phyloP scores from a whole-genome alignment of 148 eudicot species.

The Rheum nobile region DNA sequence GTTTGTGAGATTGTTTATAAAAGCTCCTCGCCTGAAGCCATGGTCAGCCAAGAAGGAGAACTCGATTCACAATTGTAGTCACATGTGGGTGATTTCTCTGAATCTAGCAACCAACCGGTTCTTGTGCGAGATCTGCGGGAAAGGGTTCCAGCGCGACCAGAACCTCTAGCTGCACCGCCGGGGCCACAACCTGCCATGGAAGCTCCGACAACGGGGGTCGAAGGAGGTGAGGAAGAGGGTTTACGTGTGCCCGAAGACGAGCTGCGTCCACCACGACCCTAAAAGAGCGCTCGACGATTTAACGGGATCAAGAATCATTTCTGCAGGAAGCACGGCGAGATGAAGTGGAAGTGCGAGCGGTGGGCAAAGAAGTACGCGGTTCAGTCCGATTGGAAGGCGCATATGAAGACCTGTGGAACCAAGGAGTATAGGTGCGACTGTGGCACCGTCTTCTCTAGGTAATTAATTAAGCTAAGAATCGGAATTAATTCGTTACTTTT shows the following conservation, averaged over 20 bases:
- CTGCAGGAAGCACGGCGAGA: conserved; percentile 75
- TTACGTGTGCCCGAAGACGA: conserved; percentile 51
- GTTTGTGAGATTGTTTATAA: no score
- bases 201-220: conserved; percentile 40
- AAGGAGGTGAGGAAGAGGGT: conserved; percentile 42
- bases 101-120: conserved; percentile 59
- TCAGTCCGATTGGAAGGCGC: conserved; percentile 79
- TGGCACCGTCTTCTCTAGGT: conserved; percentile 72
- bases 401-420: conserved; percentile 64
- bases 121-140: conserved; percentile 66
- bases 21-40: no score
- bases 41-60: no score
- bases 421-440: conserved; percentile 67
- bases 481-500: not conserved
- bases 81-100: no score
- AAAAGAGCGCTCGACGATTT: conserved; percentile 57
- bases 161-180: conserved; percentile 64
- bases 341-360: conserved; percentile 66
- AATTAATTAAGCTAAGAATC: not conserved
- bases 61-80: no score
- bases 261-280: conserved; percentile 66
- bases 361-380: conserved; percentile 65
- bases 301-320: conserved; percentile 70
- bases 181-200: conserved; percentile 79
- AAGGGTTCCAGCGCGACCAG: conserved; percentile 72